A percentile compares a stretch with the other conserved stretches of the same genome.
Evolutionary conservation across 495 filamentous ascomycete species (phyloP).

Genomic region (Penicillium arizonense): DNA sequence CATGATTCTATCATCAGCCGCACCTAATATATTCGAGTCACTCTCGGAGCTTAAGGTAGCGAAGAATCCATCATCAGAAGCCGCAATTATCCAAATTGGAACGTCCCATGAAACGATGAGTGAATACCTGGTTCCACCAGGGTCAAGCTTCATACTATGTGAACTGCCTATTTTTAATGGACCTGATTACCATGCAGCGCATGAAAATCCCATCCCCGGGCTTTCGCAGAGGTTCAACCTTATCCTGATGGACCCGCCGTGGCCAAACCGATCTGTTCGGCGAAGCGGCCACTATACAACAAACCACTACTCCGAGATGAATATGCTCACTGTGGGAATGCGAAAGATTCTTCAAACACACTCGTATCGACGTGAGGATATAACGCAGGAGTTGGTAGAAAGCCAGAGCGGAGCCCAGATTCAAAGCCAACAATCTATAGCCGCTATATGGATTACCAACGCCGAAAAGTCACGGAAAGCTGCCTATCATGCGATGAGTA

Average conservation of each 20-base stretch:
- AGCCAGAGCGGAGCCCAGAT: background rate
- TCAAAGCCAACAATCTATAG: conserved; percentile 25
- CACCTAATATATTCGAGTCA: conserved; percentile 28
- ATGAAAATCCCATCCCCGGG: conserved; percentile 26
- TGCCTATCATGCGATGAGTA: conserved; percentile 58
- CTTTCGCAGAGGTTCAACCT: conserved; percentile 62
- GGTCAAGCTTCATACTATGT: conserved; percentile 50
- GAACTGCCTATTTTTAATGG: conserved; percentile 25
- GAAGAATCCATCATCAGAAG: conserved; percentile 32
- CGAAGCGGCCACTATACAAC: conserved; percentile 66
- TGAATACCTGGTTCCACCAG: conserved; percentile 46
- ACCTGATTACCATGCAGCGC: background rate
- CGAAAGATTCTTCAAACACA: conserved; percentile 30
- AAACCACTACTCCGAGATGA: conserved; percentile 37
- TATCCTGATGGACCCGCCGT: conserved; percentile 87
- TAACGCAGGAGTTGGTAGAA: background rate
- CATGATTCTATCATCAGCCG: conserved; percentile 32
- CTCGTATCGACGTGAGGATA: conserved; percentile 10
- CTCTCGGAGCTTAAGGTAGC: conserved; percentile 32
- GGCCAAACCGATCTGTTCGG: conserved; percentile 85
- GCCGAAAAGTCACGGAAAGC: conserved; percentile 56
- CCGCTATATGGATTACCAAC: conserved; percentile 89
- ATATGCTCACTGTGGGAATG: conserved; percentile 26
- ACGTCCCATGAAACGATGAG: background rate
- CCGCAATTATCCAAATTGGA: conserved; percentile 21